Evolutionary conservation across 78 protist genomes (phyloP), one percentile per base, ranked within the genome.

Genomic region (Dictyostelium firmibasis): DNA sequence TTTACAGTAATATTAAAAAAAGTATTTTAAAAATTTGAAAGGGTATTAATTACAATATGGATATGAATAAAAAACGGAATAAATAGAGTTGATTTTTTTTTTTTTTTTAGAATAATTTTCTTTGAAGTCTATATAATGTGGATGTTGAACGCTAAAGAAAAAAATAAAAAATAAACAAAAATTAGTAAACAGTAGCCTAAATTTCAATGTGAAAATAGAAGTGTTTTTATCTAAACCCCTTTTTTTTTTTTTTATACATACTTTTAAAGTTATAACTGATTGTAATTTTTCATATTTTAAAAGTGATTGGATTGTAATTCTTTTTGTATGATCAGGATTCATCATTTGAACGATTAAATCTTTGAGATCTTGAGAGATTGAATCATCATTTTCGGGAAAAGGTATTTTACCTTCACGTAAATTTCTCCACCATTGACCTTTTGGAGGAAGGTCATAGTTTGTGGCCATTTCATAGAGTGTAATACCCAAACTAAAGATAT

Each of bases 401-500:
- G 91, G 92, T 38, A 84, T 50, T 4, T 72, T 29, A 5, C 95
- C 95, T 23, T 83, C 78, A 41, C 95, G 43, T 38, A 91, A 64
- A 20, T 84, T 84, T 41, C 89, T 44, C 95, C 95, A 91, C 87
- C 85, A 74, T 27, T 70, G 72, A 8, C 95, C 95, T 41, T 70
- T 47, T 29, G 18, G 14, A 10, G 95, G 95, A 2, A 91, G 74
- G 20, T 53, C 18, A 60, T 84, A 91, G n/a, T 70, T 70, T 11
- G 95, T 91, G 1, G 78, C 60, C 60, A 64, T 44, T 76, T 91
- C 95, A 31, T 53, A 91, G 0, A 91, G 36, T 0, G 91, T 91
- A 3, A 91, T 84, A 41, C 95, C 95, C 23, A 91, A 74, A 76
- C 95, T 91, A 57, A 91, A 91, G 18, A 91, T 83, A 76, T 91